A percentile compares a stretch with the other conserved stretches of the same genome.
These are phyloP conservation scores for Dalbergia cochinchinensis DNA, from an alignment of 306 rosid genomes.

Conservation along the genomic window DNA sequence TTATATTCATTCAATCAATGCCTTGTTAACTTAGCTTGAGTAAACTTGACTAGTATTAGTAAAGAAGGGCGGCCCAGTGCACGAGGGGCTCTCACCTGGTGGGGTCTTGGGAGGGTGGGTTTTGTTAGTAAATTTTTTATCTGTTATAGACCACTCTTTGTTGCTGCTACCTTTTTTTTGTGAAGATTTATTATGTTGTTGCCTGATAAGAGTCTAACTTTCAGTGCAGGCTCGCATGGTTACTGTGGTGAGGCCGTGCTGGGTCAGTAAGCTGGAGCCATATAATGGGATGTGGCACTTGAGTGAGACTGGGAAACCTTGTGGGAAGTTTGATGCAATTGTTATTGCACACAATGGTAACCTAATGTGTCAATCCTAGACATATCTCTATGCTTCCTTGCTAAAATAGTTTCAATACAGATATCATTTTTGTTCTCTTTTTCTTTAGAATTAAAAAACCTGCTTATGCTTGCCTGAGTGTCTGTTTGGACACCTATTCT, in stretches of 20 bases:
- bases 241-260: conserved; percentile 82
- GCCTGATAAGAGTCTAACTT: conserved; percentile 43
- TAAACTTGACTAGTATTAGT: too few relatives aligned
- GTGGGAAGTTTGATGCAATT: conserved; percentile 83
- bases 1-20: not conserved
- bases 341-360: conserved; percentile 96
- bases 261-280: conserved; percentile 92
- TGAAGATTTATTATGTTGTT: conserved; percentile 7
- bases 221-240: conserved; percentile 69
- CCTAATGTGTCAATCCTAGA: conserved; percentile 11
- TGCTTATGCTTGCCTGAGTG: conserved; percentile 12
- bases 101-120: too few relatives aligned
- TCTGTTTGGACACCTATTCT: conserved; percentile 16
- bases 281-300: conserved; percentile 96
- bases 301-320: conserved; percentile 89
- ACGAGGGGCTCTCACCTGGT: too few relatives aligned
- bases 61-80: too few relatives aligned
- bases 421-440: not conserved
- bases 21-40: not conserved
- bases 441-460: not conserved
- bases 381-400: conserved; percentile 19
- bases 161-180: conserved; percentile 24
- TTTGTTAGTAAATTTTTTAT: not conserved
- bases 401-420: not conserved
- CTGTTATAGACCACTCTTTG: not conserved